Evolutionary conservation across 2,329 filamentous ascomycete species (phyloP).

Genomic region (Aspergillus fructus): DNA sequence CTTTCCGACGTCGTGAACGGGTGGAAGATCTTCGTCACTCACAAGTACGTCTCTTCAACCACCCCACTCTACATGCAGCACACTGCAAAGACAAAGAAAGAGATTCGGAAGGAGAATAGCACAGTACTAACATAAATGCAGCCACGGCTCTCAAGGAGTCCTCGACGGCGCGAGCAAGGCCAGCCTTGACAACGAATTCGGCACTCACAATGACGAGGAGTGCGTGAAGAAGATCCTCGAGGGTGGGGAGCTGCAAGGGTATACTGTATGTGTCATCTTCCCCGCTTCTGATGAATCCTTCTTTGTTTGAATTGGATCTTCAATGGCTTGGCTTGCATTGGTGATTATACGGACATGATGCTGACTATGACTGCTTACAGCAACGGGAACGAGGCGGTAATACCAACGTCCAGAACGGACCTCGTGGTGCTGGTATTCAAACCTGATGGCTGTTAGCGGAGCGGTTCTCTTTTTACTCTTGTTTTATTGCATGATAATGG

Average conservation of each 20-base stretch:
- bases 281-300: neutral
- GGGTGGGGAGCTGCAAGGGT: slow-evolving; percentile 67
- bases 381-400: slow-evolving; percentile 30
- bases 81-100: neutral
- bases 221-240: slow-evolving; percentile 79
- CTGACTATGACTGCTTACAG: slow-evolving; percentile 21
- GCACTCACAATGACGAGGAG: slow-evolving; percentile 74
- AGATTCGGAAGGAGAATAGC: neutral
- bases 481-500: neutral
- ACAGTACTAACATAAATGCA: neutral
- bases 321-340: neutral
- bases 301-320: neutral
- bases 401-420: slow-evolving; percentile 29
- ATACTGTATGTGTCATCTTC: slow-evolving; percentile 46
- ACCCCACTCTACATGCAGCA: neutral
- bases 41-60: slow-evolving; percentile 60
- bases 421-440: slow-evolving; percentile 1
- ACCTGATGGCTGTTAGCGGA: neutral
- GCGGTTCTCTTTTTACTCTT: neutral
- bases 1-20: slow-evolving; percentile 80
- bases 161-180: slow-evolving; percentile 73
- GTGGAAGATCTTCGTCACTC: slow-evolving; percentile 87
- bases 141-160: slow-evolving; percentile 81
- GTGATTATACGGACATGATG: neutral
- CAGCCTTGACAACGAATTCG: slow-evolving; percentile 81